Base-by-base conservation (phyloP, 2,329 filamentous ascomycete species). In the Drechmeria coniospora region DNA sequence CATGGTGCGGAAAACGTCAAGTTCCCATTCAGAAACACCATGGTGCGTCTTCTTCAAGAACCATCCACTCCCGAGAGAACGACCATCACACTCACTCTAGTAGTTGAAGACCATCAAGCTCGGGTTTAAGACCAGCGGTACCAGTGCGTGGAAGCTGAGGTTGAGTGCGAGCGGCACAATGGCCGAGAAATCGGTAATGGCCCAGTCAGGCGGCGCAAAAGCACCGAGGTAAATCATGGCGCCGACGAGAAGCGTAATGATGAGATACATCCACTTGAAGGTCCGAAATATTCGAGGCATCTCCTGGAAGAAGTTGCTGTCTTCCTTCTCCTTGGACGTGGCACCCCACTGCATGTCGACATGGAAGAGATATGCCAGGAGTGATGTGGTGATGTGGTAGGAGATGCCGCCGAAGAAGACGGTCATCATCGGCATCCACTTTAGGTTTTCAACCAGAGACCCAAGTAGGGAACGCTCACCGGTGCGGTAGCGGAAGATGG, bases 121-220 rank as follows among this genome's bases (percentile, higher is more conserved):
- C 13, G 72, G 72, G 39, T 76, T 76, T 34, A 76, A 49, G 31
- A 59, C 57, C 26, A 77, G 61, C 8, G 71, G 71, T 32, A 74
- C 46, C 22, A 68, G 46, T 42, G 74, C 67, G 23, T 39, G 36
- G 6, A 39, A 27, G 5, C 27, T 31, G n/a, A 39, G 22, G 12
- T 68, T 50, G 21, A 55, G 54, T 14, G 48, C 50, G 15, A 77
- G 46, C 14, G 73, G 72, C 39, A 59, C 71, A 40, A 76, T 69
- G 23, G 68, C 68, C 43, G 59, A 47, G 8, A 74, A 52, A 21
- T 69, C 51, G 21, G 55, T 59, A 44, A 78, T 70, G 30, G 70
- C 65, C 68, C 69, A 79, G 30, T 61, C 46, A 6, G 67, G 64
- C 25, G 62, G 54, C 8, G 58, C 50, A 32, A 47, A 54, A 23